Evolutionary conservation across 441 rosid species (phyloP).

Genomic region (Erodium chrysanthum): DNA sequence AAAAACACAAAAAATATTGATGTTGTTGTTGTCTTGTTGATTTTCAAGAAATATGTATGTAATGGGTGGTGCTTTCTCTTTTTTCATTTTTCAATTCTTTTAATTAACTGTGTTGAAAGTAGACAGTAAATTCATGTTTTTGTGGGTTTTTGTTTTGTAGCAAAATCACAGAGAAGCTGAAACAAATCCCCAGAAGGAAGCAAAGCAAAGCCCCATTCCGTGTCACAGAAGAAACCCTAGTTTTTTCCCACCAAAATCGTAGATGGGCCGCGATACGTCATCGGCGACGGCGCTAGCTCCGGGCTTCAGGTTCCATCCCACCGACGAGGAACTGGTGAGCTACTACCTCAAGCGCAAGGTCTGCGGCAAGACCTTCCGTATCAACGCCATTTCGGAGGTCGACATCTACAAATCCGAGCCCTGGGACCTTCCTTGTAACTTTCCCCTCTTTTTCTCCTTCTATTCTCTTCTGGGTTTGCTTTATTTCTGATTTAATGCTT

Average conservation of each 20-base stretch:
- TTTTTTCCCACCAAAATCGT: constrained; percentile 10
- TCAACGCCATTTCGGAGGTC: constrained; percentile 63
- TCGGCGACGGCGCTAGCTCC: constrained; percentile 60
- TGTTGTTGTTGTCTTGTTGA: too few relatives aligned
- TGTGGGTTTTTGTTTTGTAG: neutral
- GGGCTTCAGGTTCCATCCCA: constrained; percentile 82
- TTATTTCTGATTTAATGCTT: neutral
- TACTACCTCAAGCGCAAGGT: constrained; percentile 84
- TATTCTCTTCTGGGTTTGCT: neutral
- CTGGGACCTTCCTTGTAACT: constrained; percentile 66
- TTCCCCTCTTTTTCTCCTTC: neutral
- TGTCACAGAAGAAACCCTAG: constrained; percentile 3
- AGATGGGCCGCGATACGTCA: neutral
- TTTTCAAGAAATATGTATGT: too few relatives aligned
- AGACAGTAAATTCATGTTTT: neutral
- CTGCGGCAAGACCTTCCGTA: constrained; percentile 47
- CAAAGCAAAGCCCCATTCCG: neutral
- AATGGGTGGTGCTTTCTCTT: too few relatives aligned
- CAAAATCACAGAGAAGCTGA: too few relatives aligned
- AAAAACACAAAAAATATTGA: neutral
- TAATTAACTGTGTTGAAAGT: neutral
- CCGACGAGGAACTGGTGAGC: constrained; percentile 69
- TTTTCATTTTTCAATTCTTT: too few relatives aligned
- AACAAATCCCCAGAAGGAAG: neutral
- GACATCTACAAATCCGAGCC: constrained; percentile 88